A percentile compares a stretch with the other conserved stretches of the same genome.
phyloP scores from a whole-genome alignment of 768 basidiomycete species.

The Trametopsis cervina region DNA sequence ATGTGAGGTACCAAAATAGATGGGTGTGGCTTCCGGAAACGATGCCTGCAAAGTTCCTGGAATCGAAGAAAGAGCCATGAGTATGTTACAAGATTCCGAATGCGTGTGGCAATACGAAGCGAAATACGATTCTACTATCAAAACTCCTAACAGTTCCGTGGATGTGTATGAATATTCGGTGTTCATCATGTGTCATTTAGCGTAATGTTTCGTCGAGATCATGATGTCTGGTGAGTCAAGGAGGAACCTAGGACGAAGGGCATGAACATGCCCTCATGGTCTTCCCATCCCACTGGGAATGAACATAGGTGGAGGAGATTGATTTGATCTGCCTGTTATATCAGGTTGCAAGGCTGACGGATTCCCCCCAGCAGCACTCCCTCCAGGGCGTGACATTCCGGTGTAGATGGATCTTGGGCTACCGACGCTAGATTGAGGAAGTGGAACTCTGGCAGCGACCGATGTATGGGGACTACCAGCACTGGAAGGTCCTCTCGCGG shows the following conservation, averaged over 20 bases:
- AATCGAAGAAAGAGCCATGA: not conserved
- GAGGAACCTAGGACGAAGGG: too few relatives aligned
- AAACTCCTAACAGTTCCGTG: too few relatives aligned
- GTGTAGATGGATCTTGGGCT: constrained; percentile 13
- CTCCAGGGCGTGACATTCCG: constrained; percentile 1
- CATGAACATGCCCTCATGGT: not conserved
- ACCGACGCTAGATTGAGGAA: constrained; percentile 11
- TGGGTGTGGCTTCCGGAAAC: not conserved
- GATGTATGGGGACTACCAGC: constrained; percentile 1
- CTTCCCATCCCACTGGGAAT: not conserved
- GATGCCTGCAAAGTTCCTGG: not conserved
- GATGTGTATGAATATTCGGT: too few relatives aligned
- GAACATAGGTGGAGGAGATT: not conserved
- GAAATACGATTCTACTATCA: too few relatives aligned
- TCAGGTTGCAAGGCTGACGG: too few relatives aligned
- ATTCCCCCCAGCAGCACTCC: not conserved
- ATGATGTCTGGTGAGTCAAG: not conserved
- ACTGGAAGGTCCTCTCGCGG: constrained; percentile 2
- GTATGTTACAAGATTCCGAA: not conserved
- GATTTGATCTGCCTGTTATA: too few relatives aligned
- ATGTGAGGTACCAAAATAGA: not conserved
- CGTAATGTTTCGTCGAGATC: not conserved
- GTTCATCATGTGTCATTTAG: not conserved
- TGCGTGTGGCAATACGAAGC: too few relatives aligned
- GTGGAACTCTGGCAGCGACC: constrained; percentile 4